A percentile compares a stretch with the other conserved stretches of the same genome.
phyloP scores from a whole-genome alignment of 2,329 filamentous ascomycete species.

The Colletotrichum chlorophyti region DNA sequence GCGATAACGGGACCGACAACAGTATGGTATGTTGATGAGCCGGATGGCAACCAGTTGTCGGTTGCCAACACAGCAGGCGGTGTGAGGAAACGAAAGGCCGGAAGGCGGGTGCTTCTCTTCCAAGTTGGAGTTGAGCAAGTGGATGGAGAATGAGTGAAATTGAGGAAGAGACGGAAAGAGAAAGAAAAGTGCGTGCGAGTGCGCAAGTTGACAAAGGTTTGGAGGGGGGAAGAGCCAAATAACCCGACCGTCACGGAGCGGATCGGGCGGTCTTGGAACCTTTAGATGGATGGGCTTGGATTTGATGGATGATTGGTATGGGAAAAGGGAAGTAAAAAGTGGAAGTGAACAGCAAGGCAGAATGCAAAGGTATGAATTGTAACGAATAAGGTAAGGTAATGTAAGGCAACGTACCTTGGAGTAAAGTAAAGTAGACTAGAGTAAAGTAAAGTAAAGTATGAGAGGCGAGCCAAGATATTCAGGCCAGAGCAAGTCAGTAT shows the following conservation, averaged over 20 bases:
- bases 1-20: no score
- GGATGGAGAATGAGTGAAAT: neutral
- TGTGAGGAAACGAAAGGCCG: neutral
- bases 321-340: neutral
- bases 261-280: conserved; percentile 8
- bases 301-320: neutral
- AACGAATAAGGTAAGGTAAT: neutral
- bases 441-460: no score
- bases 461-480: no score
- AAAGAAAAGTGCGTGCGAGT: conserved; percentile 5
- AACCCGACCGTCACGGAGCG: conserved; percentile 9
- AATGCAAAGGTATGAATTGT: neutral
- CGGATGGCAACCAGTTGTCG: neutral
- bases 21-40: neutral
- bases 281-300: conserved; percentile 13
- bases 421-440: conserved; percentile 18
- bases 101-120: neutral
- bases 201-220: no score
- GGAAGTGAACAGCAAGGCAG: neutral
- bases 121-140: no score
- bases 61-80: no score
- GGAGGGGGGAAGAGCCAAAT: neutral
- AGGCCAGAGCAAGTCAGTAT: no score
- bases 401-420: conserved; percentile 18
- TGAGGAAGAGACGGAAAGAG: neutral